Conservation (phyloP, 202 grass and related monocot species). For the Panicum hallii region DNA sequence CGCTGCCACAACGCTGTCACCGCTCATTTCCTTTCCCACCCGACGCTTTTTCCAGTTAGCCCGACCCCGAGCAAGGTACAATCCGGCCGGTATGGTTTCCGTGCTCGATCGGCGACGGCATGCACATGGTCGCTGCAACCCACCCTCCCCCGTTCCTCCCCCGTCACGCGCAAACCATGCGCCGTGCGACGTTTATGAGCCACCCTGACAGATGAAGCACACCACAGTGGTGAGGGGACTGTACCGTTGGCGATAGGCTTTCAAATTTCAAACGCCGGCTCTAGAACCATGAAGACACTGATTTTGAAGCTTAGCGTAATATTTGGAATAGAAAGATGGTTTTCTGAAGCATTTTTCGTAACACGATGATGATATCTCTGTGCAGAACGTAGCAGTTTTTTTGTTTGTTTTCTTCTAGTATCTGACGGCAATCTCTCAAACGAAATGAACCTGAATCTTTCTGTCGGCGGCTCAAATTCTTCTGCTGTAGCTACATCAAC, state of each 20-base stretch:
- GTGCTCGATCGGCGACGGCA: slow-evolving; percentile 43
- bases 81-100: neutral
- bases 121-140: slow-evolving; percentile 54
- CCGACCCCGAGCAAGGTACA: neutral
- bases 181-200: slow-evolving; percentile 48
- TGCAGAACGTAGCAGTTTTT: neutral
- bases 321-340: no score
- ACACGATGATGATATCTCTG: neutral
- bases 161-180: slow-evolving; percentile 43
- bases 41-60: neutral
- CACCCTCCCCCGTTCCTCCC: neutral
- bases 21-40: neutral
- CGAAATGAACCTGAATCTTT: neutral
- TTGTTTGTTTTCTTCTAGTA: neutral
- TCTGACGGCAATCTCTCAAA: no score
- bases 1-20: neutral
- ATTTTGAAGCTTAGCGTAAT: neutral
- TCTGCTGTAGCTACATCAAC: neutral
- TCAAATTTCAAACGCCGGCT: slow-evolving; percentile 21
- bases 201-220: slow-evolving; percentile 58
- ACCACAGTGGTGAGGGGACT: slow-evolving; percentile 45
- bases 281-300: neutral
- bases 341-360: neutral
- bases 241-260: neutral
- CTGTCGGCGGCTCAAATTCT: neutral